Percentiles rank a stretch among this genome's conserved stretches.
Evolutionary conservation across 257 asterid species (phyloP).

Genomic region (Orobanche coerulescens): DNA sequence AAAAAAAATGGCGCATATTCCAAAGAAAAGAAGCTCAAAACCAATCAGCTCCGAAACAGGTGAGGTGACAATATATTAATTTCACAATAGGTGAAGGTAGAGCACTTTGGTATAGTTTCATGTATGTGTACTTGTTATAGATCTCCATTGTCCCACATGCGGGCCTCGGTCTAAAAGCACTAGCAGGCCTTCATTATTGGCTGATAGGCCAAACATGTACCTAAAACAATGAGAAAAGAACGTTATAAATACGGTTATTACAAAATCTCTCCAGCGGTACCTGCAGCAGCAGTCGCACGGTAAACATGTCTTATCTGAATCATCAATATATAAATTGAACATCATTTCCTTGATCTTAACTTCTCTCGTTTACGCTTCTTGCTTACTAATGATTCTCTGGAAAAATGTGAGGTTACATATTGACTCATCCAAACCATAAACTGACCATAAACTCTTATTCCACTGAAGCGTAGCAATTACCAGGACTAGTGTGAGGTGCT

Average conservation of each 20-base stretch:
- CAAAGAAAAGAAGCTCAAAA: conserved; percentile 16
- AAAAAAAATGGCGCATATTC: conserved; percentile 1
- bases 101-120: conserved; percentile 16
- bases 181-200: conserved; percentile 63
- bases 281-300: background rate
- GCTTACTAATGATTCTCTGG: background rate
- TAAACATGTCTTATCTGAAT: background rate
- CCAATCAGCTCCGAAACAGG: conserved; percentile 15
- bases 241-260: background rate
- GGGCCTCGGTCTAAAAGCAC: conserved; percentile 71
- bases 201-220: conserved; percentile 68
- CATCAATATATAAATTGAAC: background rate
- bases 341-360: background rate
- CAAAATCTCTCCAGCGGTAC: background rate
- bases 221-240: conserved; percentile 28
- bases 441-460: background rate
- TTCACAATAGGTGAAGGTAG: conserved; percentile 17
- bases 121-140: conserved; percentile 37
- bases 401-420: background rate
- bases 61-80: conserved; percentile 21
- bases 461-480: background rate
- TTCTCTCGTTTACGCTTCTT: background rate
- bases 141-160: conserved; percentile 58
- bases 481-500: too few relatives aligned
- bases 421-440: background rate